A percentile compares a stretch with the other conserved stretches of the same genome.
phyloP scores from a whole-genome alignment of 306 rosid species.

The Castanea sativa region DNA sequence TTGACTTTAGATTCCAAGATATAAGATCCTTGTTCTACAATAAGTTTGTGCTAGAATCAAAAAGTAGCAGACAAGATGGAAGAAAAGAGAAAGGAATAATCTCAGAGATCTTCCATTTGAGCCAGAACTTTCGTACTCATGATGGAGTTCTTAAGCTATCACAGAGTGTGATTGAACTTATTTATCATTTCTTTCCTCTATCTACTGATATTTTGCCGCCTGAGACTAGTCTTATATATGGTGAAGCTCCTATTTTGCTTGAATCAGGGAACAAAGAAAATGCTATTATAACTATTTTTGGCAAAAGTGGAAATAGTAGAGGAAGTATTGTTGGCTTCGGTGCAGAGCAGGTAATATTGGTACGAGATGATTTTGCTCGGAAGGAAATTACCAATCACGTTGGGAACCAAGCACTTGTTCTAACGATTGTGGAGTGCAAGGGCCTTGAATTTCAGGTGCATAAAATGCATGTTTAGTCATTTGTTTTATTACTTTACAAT shows the following conservation, averaged over 20 bases:
- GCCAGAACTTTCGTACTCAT: constrained; percentile 76
- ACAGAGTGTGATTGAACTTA: constrained; percentile 63
- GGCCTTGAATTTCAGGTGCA: constrained; percentile 87
- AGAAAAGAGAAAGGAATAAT: constrained; percentile 41
- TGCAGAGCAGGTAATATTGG: constrained; percentile 81
- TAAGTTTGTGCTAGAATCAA: constrained; percentile 49
- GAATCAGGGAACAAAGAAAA: constrained; percentile 48
- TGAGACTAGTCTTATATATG: constrained; percentile 64
- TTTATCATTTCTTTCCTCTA: constrained; percentile 63
- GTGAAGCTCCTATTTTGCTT: constrained; percentile 68
- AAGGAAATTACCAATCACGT: constrained; percentile 41
- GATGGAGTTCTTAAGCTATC: constrained; percentile 68
- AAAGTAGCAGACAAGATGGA: constrained; percentile 3
- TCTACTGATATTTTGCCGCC: constrained; percentile 63
- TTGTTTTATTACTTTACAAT: background rate
- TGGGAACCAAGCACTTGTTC: constrained; percentile 75
- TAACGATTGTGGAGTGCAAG: constrained; percentile 73
- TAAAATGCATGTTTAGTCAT: background rate
- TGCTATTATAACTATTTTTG: constrained; percentile 68
- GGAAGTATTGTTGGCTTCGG: constrained; percentile 70
- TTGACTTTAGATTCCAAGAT: constrained; percentile 75
- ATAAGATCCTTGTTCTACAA: constrained; percentile 58
- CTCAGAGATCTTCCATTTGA: constrained; percentile 48
- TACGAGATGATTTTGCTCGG: constrained; percentile 60
- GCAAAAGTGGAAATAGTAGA: constrained; percentile 35